These are phyloP conservation scores for Phyllosticta ampelicida DNA, from an alignment of 2,329 filamentous ascomycete species.

Conservation along the genomic window DNA sequence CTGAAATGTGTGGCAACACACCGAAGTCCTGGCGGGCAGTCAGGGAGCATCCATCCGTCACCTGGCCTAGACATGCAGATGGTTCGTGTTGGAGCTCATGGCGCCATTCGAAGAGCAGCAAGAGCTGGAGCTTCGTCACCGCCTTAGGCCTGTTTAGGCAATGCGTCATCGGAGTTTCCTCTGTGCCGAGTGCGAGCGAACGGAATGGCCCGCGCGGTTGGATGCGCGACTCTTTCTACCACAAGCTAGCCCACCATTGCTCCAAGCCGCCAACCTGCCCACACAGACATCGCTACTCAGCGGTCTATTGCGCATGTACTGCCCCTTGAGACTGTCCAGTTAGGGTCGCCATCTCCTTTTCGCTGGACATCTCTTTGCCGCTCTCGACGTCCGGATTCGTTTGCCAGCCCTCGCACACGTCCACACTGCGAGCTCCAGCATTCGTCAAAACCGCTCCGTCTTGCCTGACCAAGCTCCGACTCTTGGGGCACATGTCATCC, in stretches of 20 bases:
- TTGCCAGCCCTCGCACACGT: slow-evolving; percentile 1
- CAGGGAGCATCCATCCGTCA: background rate
- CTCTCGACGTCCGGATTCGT: background rate
- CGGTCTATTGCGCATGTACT: slow-evolving; percentile 4
- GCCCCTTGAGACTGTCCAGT: background rate
- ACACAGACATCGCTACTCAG: background rate
- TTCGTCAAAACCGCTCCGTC: slow-evolving; percentile 1
- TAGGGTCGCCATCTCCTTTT: background rate
- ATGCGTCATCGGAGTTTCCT: slow-evolving; percentile 10
- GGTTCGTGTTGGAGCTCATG: background rate
- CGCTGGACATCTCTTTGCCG: background rate
- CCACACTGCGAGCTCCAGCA: slow-evolving; percentile 6
- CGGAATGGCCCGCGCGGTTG: slow-evolving; percentile 4
- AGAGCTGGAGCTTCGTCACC: too few relatives aligned
- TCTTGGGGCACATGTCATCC: slow-evolving; percentile 6
- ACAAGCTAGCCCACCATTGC: slow-evolving; percentile 7
- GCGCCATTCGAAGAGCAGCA: too few relatives aligned
- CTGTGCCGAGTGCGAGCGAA: slow-evolving; percentile 6
- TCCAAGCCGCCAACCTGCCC: background rate
- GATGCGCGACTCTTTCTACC: slow-evolving; percentile 10
- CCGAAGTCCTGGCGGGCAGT: too few relatives aligned
- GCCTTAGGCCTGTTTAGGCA: background rate
- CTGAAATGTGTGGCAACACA: background rate
- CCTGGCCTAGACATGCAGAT: background rate
- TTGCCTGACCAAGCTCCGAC: background rate